These are phyloP conservation scores for Barnettozyma sp. DNA, from an alignment of 805 yeast genomes.

Conservation along the genomic window DNA sequence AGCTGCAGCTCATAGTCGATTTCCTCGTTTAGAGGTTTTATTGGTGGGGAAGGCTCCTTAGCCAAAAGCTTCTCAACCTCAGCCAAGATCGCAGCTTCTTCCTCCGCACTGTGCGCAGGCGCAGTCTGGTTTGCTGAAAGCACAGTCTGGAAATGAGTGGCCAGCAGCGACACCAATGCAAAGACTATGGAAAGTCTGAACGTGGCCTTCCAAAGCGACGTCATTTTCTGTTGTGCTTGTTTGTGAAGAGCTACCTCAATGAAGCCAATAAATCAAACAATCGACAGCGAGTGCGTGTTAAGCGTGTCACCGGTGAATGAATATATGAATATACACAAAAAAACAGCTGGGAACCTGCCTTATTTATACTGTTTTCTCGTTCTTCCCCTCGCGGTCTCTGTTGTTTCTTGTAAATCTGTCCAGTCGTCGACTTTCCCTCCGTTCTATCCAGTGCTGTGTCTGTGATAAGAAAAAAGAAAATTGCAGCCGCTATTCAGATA, in stretches of 20 bases:
- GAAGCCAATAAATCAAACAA: background rate
- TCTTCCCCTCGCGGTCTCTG: no score
- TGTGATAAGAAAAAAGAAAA: no score
- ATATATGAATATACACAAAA: no score
- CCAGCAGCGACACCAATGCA: background rate
- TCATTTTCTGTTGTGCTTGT: background rate
- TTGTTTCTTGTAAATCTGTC: no score
- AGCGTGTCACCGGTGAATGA: no score
- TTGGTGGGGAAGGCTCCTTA: constrained; percentile 3
- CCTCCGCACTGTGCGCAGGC: no score
- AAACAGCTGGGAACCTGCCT: no score
- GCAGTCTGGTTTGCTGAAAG: background rate
- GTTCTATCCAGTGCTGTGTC: no score
- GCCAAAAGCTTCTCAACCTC: constrained; percentile 4
- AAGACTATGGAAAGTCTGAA: background rate
- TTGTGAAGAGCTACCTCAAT: background rate
- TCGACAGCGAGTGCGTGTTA: no score
- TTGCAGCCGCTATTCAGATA: no score
- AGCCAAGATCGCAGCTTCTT: background rate
- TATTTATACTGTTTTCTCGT: no score
- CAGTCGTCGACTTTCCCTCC: no score
- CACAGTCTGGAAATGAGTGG: background rate
- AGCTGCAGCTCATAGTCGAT: constrained; percentile 1
- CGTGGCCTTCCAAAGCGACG: background rate
- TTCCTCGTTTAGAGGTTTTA: constrained; percentile 1